These are phyloP conservation scores for Colletotrichum truncatum DNA, from an alignment of 2,329 filamentous ascomycete species.

Conservation along the genomic window DNA sequence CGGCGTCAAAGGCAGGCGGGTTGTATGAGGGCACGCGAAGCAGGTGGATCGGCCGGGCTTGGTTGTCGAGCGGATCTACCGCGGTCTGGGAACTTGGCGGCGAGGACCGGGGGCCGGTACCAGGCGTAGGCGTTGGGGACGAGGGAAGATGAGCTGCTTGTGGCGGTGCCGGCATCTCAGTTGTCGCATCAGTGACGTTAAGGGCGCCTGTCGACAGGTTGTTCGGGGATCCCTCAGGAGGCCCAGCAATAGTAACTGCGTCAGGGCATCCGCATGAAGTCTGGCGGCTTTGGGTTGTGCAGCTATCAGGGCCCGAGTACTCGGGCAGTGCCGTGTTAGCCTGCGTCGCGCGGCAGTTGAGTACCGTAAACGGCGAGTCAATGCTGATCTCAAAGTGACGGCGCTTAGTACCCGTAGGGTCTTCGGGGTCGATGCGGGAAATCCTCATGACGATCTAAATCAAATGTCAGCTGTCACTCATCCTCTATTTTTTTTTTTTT, in stretches of 20 bases:
- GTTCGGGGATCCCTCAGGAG: constrained; percentile 69
- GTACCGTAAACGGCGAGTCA: constrained; percentile 92
- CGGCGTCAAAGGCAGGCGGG: constrained; percentile 86
- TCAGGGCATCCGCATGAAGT: constrained; percentile 65
- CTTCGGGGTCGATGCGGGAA: constrained; percentile 81
- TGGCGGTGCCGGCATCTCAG: constrained; percentile 56
- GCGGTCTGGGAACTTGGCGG: constrained; percentile 21
- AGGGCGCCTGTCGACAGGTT: constrained; percentile 67
- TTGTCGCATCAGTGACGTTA: constrained; percentile 45
- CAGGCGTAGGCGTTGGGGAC: constrained; percentile 32
- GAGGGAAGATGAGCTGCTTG: constrained; percentile 63
- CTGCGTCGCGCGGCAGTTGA: constrained; percentile 92
- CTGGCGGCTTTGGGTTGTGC: constrained; percentile 50
- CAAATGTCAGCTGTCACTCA: constrained; percentile 23
- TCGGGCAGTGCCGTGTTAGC: constrained; percentile 87
- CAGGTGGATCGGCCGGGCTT: constrained; percentile 82
- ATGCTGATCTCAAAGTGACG: constrained; percentile 97
- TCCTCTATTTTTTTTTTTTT: background rate
- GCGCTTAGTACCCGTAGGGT: constrained; percentile 76
- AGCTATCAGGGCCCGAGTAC: constrained; percentile 67
- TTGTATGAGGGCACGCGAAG: constrained; percentile 86
- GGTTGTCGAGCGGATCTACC: constrained; percentile 25
- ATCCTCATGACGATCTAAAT: constrained; percentile 90
- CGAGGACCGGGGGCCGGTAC: constrained; percentile 5
- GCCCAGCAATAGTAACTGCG: constrained; percentile 68